A percentile compares a stretch with the other conserved stretches of the same genome.
These are phyloP conservation scores for Trametes cubensis DNA, from an alignment of 768 basidiomycete genomes.

Conservation along the genomic window DNA sequence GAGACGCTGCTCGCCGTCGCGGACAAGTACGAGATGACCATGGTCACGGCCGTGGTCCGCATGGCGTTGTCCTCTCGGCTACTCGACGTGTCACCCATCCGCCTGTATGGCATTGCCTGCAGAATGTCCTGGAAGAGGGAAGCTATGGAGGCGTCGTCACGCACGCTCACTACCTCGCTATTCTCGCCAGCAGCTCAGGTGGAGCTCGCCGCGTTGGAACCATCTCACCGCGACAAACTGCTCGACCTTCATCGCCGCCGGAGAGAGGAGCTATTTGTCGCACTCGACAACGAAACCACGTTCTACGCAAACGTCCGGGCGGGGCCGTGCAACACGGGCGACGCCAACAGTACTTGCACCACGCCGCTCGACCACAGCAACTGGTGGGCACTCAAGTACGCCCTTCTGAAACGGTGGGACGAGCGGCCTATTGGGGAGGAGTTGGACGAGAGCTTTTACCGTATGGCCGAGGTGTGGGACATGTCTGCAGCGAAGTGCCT, in stretches of 20 bases:
- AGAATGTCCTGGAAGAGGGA: constrained; percentile 50
- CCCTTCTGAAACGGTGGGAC: constrained; percentile 19
- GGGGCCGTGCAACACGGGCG: constrained; percentile 10
- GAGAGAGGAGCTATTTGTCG: constrained; percentile 40
- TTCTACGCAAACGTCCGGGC: constrained; percentile 37
- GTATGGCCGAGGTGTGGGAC: constrained; percentile 14
- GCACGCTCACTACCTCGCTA: constrained; percentile 45
- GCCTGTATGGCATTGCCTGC: constrained; percentile 49
- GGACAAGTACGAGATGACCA: constrained; percentile 50
- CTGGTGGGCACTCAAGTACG: constrained; percentile 28
- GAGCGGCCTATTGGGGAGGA: constrained; percentile 16
- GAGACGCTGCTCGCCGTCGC: constrained; percentile 45
- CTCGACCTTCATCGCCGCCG: constrained; percentile 46
- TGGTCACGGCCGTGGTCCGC: constrained; percentile 47
- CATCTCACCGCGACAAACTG: constrained; percentile 41
- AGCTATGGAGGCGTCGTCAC: constrained; percentile 43
- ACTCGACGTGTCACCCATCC: constrained; percentile 37
- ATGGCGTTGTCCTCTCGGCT: neutral
- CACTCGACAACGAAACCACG: constrained; percentile 38
- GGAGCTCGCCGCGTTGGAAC: constrained; percentile 39
- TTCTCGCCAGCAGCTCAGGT: constrained; percentile 38
- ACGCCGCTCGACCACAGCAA: constrained; percentile 18
- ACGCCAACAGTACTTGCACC: constrained; percentile 11
- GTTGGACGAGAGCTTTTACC: constrained; percentile 11
- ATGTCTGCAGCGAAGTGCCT: constrained; percentile 18